A percentile compares a stretch with the other conserved stretches of the same genome.
These are phyloP conservation scores for Centaurea solstitialis DNA, from an alignment of 129 eudicot genomes.

Conservation along the genomic window DNA sequence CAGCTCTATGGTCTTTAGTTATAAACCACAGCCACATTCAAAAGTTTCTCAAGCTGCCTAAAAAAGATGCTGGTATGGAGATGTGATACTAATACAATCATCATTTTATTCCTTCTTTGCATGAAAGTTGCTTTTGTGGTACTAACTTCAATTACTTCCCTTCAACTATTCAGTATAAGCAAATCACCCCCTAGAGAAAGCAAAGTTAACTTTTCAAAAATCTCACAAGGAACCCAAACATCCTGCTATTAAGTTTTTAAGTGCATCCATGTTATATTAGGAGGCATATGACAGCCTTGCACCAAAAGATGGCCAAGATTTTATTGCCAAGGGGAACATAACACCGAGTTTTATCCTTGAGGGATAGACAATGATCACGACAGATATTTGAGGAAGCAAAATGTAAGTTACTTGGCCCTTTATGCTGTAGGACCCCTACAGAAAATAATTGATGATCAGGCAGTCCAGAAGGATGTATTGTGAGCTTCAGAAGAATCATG, in stretches of 20 bases:
- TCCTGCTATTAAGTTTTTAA: conserved; percentile 9
- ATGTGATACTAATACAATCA: conserved; percentile 18
- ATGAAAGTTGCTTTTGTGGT: conserved; percentile 20
- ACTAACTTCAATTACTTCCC: conserved; percentile 3
- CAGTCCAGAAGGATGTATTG: neutral
- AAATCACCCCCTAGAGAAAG: neutral
- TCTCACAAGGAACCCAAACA: neutral
- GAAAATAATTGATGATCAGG: neutral
- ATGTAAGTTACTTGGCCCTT: neutral
- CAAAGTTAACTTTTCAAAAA: conserved; percentile 9
- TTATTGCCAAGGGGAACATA: neutral
- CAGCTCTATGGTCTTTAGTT: conserved; percentile 20
- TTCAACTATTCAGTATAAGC: conserved; percentile 5
- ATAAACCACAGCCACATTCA: conserved; percentile 30
- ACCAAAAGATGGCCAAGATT: neutral
- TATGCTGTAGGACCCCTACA: neutral
- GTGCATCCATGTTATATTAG: neutral
- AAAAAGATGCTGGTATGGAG: conserved; percentile 29
- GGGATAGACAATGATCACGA: neutral
- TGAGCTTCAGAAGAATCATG: neutral
- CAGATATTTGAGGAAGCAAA: neutral
- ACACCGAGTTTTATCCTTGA: neutral
- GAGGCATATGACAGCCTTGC: neutral
- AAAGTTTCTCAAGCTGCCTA: conserved; percentile 26
- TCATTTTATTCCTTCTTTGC: conserved; percentile 35